Evolutionary conservation across 495 filamentous ascomycete species (phyloP).

Genomic region (Letharia lupina): DNA sequence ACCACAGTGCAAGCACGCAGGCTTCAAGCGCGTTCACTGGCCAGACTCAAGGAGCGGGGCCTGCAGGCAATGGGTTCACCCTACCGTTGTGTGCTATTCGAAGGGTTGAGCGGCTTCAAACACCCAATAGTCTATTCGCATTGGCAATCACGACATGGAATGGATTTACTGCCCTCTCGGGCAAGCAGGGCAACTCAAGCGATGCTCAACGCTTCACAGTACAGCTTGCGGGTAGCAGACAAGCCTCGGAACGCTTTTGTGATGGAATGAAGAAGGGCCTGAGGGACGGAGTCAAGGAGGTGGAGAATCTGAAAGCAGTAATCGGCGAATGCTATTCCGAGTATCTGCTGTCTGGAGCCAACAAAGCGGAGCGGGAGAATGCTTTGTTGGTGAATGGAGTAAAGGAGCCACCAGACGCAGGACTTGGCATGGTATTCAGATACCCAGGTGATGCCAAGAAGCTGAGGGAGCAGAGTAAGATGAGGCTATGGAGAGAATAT

Average conservation of each 20-base stretch:
- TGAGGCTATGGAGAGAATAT: slow-evolving; percentile 95
- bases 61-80: slow-evolving; percentile 94
- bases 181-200: slow-evolving; percentile 46
- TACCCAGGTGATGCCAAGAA: slow-evolving; percentile 97
- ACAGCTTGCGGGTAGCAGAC: slow-evolving; percentile 79
- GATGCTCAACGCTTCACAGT: slow-evolving; percentile 76
- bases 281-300: slow-evolving; percentile 73
- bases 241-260: slow-evolving; percentile 89
- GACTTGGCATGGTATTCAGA: slow-evolving; percentile 83
- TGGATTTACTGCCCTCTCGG: slow-evolving; percentile 45
- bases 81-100: slow-evolving; percentile 89
- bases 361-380: slow-evolving; percentile 33
- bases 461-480: slow-evolving; percentile 89
- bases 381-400: slow-evolving; percentile 32
- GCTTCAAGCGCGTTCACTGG: slow-evolving; percentile 75
- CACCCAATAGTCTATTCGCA: slow-evolving; percentile 83
- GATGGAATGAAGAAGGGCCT: slow-evolving; percentile 87
- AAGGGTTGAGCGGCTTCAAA: slow-evolving; percentile 84
- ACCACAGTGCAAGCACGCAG: slow-evolving; percentile 63
- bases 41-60: slow-evolving; percentile 80
- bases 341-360: slow-evolving; percentile 60
- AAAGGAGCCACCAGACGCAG: slow-evolving; percentile 77
- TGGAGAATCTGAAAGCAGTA: slow-evolving; percentile 70
- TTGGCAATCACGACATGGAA: slow-evolving; percentile 96
- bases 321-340: slow-evolving; percentile 85